phyloP scores from a whole-genome alignment of 768 basidiomycete genomes.

The Suillus sp. region DNA sequence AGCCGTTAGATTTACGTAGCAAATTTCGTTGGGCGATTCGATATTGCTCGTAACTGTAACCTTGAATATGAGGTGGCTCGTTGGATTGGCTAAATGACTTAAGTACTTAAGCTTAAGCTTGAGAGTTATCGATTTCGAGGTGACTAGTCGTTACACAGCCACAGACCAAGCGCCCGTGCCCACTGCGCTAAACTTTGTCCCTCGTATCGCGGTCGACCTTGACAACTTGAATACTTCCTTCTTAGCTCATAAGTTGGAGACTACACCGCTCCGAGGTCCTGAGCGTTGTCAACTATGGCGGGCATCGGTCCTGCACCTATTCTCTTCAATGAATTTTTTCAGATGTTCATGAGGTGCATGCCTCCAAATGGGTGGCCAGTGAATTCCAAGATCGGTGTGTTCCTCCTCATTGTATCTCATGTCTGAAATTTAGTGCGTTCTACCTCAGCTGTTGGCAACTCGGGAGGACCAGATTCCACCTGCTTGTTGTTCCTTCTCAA shows the following conservation, averaged over 20 bases:
- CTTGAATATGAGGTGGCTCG: neutral
- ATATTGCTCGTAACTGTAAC: neutral
- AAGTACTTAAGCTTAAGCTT: too few species aligned
- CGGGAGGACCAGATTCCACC: constrained; percentile 83
- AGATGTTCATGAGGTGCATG: constrained; percentile 45
- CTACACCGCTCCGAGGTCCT: neutral
- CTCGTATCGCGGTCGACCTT: neutral
- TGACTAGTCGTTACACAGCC: neutral
- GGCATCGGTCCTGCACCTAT: constrained; percentile 36
- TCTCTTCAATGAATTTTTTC: constrained; percentile 48
- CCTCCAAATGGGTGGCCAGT: constrained; percentile 52
- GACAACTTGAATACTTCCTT: neutral
- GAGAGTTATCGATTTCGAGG: too few species aligned
- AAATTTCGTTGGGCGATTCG: neutral
- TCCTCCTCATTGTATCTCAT: neutral
- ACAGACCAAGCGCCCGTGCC: neutral
- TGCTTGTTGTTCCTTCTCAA: constrained; percentile 73
- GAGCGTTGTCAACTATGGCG: neutral
- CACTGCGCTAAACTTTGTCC: too few species aligned
- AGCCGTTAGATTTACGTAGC: neutral
- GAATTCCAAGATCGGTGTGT: constrained; percentile 44
- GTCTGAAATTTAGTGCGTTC: neutral
- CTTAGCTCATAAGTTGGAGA: neutral
- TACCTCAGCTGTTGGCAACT: constrained; percentile 67
- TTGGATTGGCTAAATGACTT: neutral